Evolutionary conservation across 2,329 filamentous ascomycete species (phyloP).

Genomic region (Hortaea werneckii): DNA sequence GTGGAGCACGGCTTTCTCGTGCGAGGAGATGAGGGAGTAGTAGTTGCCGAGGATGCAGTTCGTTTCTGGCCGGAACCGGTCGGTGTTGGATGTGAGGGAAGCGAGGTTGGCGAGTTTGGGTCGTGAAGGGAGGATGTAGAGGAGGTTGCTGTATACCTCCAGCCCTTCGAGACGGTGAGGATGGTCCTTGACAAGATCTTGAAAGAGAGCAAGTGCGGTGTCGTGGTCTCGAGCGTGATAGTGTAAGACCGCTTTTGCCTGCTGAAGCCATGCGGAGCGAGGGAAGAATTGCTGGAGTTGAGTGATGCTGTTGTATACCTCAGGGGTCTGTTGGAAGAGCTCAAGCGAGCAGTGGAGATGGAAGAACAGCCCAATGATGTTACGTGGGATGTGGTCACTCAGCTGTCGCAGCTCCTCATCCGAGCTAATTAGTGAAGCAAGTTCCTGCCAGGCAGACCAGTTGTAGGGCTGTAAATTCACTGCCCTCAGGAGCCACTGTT

Average conservation of each 20-base stretch:
- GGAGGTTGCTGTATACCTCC: slow-evolving; percentile 93
- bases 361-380: slow-evolving; percentile 90
- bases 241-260: slow-evolving; percentile 74
- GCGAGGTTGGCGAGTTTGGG: slow-evolving; percentile 89
- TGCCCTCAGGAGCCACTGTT: slow-evolving; percentile 77
- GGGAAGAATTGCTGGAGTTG: slow-evolving; percentile 80
- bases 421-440: slow-evolving; percentile 68
- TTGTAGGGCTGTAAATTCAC: slow-evolving; percentile 89
- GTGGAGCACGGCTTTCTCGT: slow-evolving; percentile 97
- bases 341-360: slow-evolving; percentile 84
- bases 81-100: slow-evolving; percentile 78
- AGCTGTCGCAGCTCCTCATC: slow-evolving; percentile 62
- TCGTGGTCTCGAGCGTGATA: slow-evolving; percentile 81
- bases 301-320: slow-evolving; percentile 62
- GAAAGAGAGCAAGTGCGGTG: slow-evolving; percentile 37
- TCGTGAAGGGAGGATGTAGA: slow-evolving; percentile 81
- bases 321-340: slow-evolving; percentile 73
- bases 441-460: slow-evolving; percentile 94
- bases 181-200: slow-evolving; percentile 52
- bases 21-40: slow-evolving; percentile 85
- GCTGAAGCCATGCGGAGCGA: slow-evolving; percentile 76
- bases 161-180: slow-evolving; percentile 72
- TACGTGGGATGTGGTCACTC: slow-evolving; percentile 60
- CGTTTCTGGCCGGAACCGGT: slow-evolving; percentile 93
- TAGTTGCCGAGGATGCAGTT: slow-evolving; percentile 97